Base-by-base conservation (phyloP, 1,284 basidiomycete species). In the Inonotus obliquus region DNA sequence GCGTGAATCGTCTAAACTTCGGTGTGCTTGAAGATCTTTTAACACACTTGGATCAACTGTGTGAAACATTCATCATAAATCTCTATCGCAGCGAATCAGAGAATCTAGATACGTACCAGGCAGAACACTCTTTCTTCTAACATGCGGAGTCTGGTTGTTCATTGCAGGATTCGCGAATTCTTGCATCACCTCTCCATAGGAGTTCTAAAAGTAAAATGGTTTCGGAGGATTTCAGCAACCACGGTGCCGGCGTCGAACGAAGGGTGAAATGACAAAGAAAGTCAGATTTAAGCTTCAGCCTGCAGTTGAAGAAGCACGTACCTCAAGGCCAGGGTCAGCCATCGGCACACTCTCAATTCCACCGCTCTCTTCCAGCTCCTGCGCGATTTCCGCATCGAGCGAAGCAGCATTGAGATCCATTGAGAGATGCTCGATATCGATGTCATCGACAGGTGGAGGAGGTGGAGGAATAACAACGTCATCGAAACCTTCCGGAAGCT, bases 241-340 rank as follows among this genome's bases (percentile, higher is more conserved):
- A 10, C 25, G 47, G 25, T 27, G 47, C 7, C 19, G 47, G 10
- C n/a, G n/a, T 17, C 5, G 70, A 65, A 60, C 66, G 62, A 41
- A 48, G 38, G 27, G 48, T 63, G 19, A 56, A 49, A 39, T 27
- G 29, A 44, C 54, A 54, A 39, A 19, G 29, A 29, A n/a, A 61
- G 57, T 17, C 56, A 51, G 51, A n/a, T 6, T 10, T 25, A 23
- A 25, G 13, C 48, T 35, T 52, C 51, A 52, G 32, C 51, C 27
- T 52, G 53, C 65, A 62, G 63, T 59, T 61, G 66, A 72, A 69
- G 56, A 49, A 63, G 41, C 70, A 83, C 87, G 77, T 76, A 91
- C 89, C 74, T 94, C 92, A 66, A 94, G 74, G 56, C 89, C 92
- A 60, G 92, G 92, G 75, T 95, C 92, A 51, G 93, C 92, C 80